Evolutionary conservation across 1,139 yeast species (phyloP).

Genomic region (Suhomyces wounanorum): DNA sequence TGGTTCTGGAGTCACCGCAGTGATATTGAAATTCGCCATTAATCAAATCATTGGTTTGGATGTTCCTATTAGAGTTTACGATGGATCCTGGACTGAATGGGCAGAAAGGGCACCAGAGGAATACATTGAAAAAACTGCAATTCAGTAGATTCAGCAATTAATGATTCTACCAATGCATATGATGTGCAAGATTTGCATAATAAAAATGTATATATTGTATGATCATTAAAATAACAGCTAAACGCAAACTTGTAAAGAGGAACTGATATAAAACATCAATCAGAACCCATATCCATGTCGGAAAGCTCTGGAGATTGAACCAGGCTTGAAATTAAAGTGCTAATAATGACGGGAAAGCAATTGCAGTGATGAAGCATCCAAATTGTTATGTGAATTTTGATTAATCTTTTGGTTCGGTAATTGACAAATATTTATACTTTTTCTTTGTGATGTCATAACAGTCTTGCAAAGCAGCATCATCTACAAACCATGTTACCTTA

Average conservation of each 20-base stretch:
- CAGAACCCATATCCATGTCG: constrained; percentile 1
- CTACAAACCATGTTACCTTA: constrained; percentile 96
- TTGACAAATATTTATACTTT: constrained; percentile 62
- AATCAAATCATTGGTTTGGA: constrained; percentile 58
- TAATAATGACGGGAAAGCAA: constrained; percentile 3
- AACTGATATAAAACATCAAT: background rate
- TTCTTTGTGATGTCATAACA: constrained; percentile 72
- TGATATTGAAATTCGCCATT: constrained; percentile 62
- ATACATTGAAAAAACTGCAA: constrained; percentile 28
- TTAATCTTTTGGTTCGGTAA: constrained; percentile 1
- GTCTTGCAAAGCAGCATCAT: constrained; percentile 89
- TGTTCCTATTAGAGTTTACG: constrained; percentile 72
- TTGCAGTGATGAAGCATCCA: background rate
- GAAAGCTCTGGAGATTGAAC: background rate
- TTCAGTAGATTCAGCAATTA: constrained; percentile 1
- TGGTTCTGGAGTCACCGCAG: constrained; percentile 95
- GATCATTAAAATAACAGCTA: constrained; percentile 4
- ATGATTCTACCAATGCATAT: background rate
- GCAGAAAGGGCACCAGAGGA: constrained; percentile 46
- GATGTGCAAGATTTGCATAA: background rate
- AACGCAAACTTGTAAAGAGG: constrained; percentile 2
- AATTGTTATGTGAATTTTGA: background rate
- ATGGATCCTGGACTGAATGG: constrained; percentile 93
- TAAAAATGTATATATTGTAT: constrained; percentile 6
- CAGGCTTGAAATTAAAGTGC: constrained; percentile 3